These are phyloP conservation scores for Penicillium griseofulvum DNA, from an alignment of 2,329 filamentous ascomycete species.

Conservation along the genomic window DNA sequence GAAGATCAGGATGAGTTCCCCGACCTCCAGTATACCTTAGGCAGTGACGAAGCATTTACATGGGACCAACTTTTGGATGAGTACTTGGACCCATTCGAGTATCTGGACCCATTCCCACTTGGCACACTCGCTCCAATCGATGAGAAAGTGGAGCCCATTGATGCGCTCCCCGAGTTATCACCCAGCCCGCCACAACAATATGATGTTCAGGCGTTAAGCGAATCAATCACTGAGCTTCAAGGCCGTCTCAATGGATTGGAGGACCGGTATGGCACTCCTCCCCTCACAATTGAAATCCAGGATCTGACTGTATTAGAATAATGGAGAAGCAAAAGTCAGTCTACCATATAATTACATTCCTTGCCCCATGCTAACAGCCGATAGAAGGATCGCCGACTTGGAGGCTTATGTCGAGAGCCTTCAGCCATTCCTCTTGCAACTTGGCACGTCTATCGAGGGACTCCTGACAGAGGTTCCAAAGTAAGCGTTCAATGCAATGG, in stretches of 20 bases:
- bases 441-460: neutral
- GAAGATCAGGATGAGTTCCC: neutral
- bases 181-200: neutral
- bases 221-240: neutral
- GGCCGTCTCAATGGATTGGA: neutral
- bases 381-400: neutral
- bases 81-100: neutral
- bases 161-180: neutral
- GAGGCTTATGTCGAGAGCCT: neutral
- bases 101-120: neutral
- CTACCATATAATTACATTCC: neutral
- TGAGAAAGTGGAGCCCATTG: neutral
- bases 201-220: neutral
- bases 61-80: neutral
- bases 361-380: neutral
- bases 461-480: neutral
- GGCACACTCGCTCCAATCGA: neutral
- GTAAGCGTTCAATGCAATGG: neutral
- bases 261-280: neutral
- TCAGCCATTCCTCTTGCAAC: neutral
- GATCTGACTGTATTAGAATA: neutral
- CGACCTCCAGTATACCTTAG: neutral
- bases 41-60: neutral
- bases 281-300: neutral
- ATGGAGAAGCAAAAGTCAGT: neutral